Evolutionary conservation across 129 eudicot genomes (phyloP).

Genomic region (Centella asiatica): DNA sequence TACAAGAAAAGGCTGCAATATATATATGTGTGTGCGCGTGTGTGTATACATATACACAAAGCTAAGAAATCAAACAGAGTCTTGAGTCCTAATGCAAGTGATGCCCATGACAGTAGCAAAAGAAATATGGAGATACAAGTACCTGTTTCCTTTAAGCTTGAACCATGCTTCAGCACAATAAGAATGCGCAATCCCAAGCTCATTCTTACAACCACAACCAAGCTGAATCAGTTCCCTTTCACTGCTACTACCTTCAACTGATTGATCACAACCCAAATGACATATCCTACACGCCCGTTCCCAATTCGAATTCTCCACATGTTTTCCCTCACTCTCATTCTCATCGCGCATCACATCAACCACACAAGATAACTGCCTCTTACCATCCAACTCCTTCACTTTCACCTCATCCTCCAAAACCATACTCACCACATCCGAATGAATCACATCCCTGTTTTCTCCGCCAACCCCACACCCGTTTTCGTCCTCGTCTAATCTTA

Average conservation of each 20-base stretch:
- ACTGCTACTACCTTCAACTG: constrained; percentile 18
- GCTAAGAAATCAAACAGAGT: no score
- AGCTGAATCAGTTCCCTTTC: constrained; percentile 31
- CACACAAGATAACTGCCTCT: constrained; percentile 18
- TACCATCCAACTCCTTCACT: constrained; percentile 9
- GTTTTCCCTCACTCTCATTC: no score
- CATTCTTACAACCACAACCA: constrained; percentile 62
- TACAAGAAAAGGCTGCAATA: no score
- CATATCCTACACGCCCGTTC: constrained; percentile 55
- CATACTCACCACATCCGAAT: constrained; percentile 1
- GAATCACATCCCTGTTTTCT: constrained; percentile 11
- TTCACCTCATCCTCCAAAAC: constrained; percentile 6
- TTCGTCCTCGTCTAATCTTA: constrained; percentile 1
- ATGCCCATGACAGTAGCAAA: not conserved
- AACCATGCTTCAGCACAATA: constrained; percentile 74
- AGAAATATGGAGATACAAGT: not conserved
- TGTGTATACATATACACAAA: no score
- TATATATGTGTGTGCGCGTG: no score
- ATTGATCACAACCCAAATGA: constrained; percentile 38
- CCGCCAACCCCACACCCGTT: constrained; percentile 2
- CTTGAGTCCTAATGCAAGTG: not conserved
- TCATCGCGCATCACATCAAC: constrained; percentile 34
- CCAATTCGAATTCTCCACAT: constrained; percentile 6
- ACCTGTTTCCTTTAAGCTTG: constrained; percentile 59
- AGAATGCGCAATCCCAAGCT: constrained; percentile 49